A percentile compares a stretch with the other conserved stretches of the same genome.
Evolutionary conservation across 2,329 filamentous ascomycete species (phyloP).

Genomic region (Nothophoma quercina): DNA sequence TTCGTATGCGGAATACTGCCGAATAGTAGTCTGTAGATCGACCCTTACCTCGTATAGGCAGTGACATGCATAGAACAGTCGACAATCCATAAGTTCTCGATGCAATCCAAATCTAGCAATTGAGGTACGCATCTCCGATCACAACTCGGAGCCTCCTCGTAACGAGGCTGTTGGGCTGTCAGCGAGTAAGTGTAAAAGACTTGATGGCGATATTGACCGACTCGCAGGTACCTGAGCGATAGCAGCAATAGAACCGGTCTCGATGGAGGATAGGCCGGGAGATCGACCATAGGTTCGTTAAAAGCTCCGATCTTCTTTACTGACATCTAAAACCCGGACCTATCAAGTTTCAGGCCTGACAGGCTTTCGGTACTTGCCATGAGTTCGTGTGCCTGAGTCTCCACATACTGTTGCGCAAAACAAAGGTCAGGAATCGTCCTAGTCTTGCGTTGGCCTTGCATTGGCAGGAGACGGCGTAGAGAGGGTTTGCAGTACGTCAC

Average conservation of each 20-base stretch:
- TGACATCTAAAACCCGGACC: not conserved
- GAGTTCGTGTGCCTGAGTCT: conserved; percentile 2
- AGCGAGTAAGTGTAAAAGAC: not conserved
- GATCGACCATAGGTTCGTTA: conserved; percentile 1
- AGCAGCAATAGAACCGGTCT: not conserved
- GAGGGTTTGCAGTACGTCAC: not conserved
- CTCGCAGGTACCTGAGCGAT: not conserved
- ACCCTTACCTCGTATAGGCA: not conserved
- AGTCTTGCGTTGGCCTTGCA: conserved; percentile 3
- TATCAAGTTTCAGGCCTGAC: not conserved
- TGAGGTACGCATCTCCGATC: not conserved
- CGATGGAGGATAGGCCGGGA: conserved; percentile 2
- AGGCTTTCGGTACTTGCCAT: conserved; percentile 1
- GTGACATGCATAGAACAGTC: not conserved
- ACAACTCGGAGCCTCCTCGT: not conserved
- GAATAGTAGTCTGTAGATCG: not conserved
- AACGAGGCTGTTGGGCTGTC: not conserved
- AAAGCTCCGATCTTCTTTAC: not conserved
- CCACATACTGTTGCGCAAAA: not conserved
- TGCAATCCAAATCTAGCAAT: not conserved
- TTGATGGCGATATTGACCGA: conserved; percentile 6
- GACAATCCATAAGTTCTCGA: not conserved
- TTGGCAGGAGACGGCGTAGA: not conserved
- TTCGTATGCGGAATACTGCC: not conserved
- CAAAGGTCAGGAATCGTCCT: conserved; percentile 8